phyloP scores from a whole-genome alignment of 2,329 filamentous ascomycete genomes.

The Fusarium xylarioides region DNA sequence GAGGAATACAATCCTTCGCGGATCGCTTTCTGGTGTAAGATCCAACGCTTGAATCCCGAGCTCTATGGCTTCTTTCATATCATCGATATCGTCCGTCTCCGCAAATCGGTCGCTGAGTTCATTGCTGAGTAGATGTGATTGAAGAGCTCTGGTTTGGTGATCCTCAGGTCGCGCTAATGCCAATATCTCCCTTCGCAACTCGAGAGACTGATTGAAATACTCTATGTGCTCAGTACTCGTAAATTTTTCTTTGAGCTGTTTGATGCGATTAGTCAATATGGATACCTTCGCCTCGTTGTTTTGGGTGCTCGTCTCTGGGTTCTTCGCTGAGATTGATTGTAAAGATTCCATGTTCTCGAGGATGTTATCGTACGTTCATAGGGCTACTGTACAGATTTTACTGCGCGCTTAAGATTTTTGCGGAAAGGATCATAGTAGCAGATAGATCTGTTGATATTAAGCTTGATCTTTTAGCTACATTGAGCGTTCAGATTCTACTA shows the following conservation, averaged over 20 bases:
- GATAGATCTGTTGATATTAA: not conserved
- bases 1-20: not conserved
- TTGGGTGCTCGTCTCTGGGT: rapidly evolving
- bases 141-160: not conserved
- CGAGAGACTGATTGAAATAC: not conserved
- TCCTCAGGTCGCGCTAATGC: rapidly evolving
- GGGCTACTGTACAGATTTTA: rapidly evolving
- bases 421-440: not conserved
- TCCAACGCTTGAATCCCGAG: not conserved
- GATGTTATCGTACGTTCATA: rapidly evolving
- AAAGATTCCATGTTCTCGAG: not conserved
- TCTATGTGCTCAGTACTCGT: not conserved
- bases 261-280: not conserved
- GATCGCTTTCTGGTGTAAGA: not conserved
- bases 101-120: not conserved
- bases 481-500: not conserved
- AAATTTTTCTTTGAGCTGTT: not conserved
- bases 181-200: not conserved
- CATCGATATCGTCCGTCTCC: not conserved
- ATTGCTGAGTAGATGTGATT: not conserved
- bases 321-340: rapidly evolving
- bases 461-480: not conserved
- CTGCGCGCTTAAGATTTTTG: rapidly evolving
- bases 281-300: not conserved
- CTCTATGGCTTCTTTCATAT: not conserved